A percentile compares a stretch with the other conserved stretches of the same genome.
Conservation (phyloP, 352 stramenopile species). For the Saprolegnia parasitica region DNA sequence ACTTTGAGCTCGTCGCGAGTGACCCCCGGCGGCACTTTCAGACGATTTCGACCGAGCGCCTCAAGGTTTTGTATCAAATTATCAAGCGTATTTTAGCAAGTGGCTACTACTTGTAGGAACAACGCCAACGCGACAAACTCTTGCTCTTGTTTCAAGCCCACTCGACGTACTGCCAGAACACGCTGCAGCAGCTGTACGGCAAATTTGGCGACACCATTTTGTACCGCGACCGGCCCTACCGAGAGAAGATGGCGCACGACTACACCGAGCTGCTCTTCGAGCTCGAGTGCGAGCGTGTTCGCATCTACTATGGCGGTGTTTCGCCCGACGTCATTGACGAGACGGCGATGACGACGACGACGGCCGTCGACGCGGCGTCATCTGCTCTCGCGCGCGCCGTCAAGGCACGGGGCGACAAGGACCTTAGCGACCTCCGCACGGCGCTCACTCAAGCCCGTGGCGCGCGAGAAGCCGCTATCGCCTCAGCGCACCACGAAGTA, state of each 20-base stretch:
- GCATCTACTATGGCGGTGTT: conserved; percentile 47
- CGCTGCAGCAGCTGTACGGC: conserved; percentile 44
- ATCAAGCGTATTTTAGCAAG: no score
- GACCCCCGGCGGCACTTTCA: conserved; percentile 65
- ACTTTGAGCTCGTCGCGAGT: conserved; percentile 57
- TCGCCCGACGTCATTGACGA: conserved; percentile 21
- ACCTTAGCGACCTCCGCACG: no score
- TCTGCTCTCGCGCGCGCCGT: no score
- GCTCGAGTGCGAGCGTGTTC: conserved; percentile 63
- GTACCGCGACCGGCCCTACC: conserved; percentile 43
- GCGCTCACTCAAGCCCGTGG: no score
- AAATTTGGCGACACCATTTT: conserved; percentile 43
- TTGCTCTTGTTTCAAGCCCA: conserved; percentile 54
- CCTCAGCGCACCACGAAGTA: no score
- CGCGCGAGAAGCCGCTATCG: no score
- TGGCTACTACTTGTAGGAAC: no score
- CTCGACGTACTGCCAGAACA: conserved; percentile 43
- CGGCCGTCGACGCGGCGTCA: no score
- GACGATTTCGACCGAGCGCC: conserved; percentile 55
- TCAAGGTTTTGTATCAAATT: conserved; percentile 28
- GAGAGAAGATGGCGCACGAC: conserved; percentile 71
- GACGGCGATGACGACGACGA: no score
- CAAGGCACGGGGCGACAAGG: no score
- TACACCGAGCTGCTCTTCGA: conserved; percentile 69
- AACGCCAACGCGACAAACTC: conserved; percentile 57